Evolutionary conservation across 768 basidiomycete genomes (phyloP).

Genomic region (Serendipita sp.): DNA sequence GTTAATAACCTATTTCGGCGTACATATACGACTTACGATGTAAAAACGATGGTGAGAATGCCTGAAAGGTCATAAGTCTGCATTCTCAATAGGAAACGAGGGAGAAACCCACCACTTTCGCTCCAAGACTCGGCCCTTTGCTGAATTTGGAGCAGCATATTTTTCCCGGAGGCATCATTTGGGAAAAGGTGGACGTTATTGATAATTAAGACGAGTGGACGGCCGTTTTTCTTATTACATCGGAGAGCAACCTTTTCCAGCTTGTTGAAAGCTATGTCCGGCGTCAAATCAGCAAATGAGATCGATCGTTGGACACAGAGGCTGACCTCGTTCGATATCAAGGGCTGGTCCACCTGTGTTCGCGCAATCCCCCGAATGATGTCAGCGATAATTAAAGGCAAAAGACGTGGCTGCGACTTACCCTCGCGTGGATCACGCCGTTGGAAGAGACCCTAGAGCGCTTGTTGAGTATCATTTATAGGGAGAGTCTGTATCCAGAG

Average conservation of each 20-base stretch:
- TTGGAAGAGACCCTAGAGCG: conserved; percentile 44
- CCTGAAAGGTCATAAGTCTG: conserved; percentile 24
- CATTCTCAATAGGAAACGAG: conserved; percentile 3
- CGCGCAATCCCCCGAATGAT: background rate
- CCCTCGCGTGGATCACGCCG: conserved; percentile 71
- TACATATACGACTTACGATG: conserved; percentile 30
- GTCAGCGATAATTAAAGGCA: conserved; percentile 5
- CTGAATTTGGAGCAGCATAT: conserved; percentile 73
- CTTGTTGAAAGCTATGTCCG: conserved; percentile 50
- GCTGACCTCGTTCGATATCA: conserved; percentile 62
- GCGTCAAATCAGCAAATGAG: background rate
- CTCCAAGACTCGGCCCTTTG: conserved; percentile 79
- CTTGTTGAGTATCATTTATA: conserved; percentile 9
- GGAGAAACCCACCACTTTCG: conserved; percentile 39
- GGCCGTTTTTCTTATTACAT: conserved; percentile 35
- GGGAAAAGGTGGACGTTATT: conserved; percentile 64
- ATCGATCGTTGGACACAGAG: background rate
- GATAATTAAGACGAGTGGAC: conserved; percentile 64
- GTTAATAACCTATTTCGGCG: background rate
- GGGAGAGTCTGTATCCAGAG: background rate
- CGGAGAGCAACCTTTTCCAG: conserved; percentile 70
- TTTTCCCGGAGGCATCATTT: conserved; percentile 59
- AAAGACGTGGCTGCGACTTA: conserved; percentile 13
- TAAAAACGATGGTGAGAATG: conserved; percentile 65
- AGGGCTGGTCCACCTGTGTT: conserved; percentile 49